Conservation (phyloP, 2,329 filamentous ascomycete genomes). For the Leptographium wingfieldii region DNA sequence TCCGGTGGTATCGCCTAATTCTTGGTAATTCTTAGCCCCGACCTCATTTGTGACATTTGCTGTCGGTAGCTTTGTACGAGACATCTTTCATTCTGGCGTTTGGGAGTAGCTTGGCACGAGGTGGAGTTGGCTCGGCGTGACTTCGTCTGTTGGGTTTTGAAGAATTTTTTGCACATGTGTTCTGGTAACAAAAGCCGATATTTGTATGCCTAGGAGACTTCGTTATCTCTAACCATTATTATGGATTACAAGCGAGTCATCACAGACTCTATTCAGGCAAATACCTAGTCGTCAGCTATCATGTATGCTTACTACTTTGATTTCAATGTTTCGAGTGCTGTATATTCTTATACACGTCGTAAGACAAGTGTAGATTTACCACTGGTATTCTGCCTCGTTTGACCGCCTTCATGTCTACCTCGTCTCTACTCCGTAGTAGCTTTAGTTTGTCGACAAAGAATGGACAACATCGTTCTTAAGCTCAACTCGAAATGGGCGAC, state of each 20-base stretch:
- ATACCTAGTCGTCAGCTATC: not conserved
- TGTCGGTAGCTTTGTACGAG: not conserved
- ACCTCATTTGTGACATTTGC: constrained; percentile 3
- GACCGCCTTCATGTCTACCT: constrained; percentile 1
- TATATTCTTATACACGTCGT: not conserved
- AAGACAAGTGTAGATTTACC: not conserved
- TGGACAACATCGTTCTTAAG: not conserved
- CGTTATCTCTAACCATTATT: not conserved
- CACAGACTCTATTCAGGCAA: not conserved
- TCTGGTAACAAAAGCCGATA: not conserved
- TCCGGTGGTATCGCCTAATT: not conserved
- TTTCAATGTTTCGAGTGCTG: no score
- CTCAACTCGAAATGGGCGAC: not conserved
- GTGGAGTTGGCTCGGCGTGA: not conserved
- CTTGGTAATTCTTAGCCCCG: not conserved
- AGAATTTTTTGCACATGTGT: not conserved
- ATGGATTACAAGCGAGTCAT: not conserved
- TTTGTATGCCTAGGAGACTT: not conserved
- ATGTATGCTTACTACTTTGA: not conserved
- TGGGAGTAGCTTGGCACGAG: not conserved
- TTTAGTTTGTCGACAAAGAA: not conserved
- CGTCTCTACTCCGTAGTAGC: not conserved
- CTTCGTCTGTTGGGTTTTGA: not conserved
- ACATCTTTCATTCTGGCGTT: not conserved
- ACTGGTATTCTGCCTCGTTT: constrained; percentile 1